Evolutionary conservation across 371 early-diverging fungal genomes (phyloP), one percentile per base, ranked within the genome.

Genomic region (Rhizopus sp.): DNA sequence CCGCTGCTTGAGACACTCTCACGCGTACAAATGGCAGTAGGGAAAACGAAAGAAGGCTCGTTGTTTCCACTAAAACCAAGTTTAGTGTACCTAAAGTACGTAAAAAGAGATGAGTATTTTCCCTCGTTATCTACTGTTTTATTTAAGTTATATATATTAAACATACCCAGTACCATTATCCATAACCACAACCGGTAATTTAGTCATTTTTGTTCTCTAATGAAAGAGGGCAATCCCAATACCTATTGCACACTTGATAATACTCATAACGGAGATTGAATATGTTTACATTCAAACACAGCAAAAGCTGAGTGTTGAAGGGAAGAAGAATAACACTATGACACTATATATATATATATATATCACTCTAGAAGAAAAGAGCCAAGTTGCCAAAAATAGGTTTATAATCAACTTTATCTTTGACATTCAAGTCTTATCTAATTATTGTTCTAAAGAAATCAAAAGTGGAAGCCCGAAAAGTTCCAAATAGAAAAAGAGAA

Each of bases 11-110:
- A 63, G 7, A 81, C 76, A 29, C 75, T 77, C 42, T 89, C 90
- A 32, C 85, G 84, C 34, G 90, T 90, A 39, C 92, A 89, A 62
- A 98, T 96, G 46, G 84, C 91, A 0, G 98, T 93, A 5, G 97
- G 97, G 60, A 97, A 92, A 60, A 96, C 93, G 77, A 92, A 95
- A 50, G 94, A 93, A 16, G 98, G 98, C 63, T 93, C 94, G 59
- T 89, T 90, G 82, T 97, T 97, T 30, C 98, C 97, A 55, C 97
- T 93, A 75, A 94, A 98, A 48, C 98, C 98, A 87, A 97, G 90
- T 77, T 98, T 98, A 74, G 98, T 95, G 75, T 94, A 97, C 54
- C 96, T 96, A 70, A 7, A 32, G 12, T 13, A 16, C 6, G 3
- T 4, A 37, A 39, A 53, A 37, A 38, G 31, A 37, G 12, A 49